These are phyloP conservation scores for Crithidia brevicula DNA, from an alignment of 208 protist genomes.

Conservation along the genomic window DNA sequence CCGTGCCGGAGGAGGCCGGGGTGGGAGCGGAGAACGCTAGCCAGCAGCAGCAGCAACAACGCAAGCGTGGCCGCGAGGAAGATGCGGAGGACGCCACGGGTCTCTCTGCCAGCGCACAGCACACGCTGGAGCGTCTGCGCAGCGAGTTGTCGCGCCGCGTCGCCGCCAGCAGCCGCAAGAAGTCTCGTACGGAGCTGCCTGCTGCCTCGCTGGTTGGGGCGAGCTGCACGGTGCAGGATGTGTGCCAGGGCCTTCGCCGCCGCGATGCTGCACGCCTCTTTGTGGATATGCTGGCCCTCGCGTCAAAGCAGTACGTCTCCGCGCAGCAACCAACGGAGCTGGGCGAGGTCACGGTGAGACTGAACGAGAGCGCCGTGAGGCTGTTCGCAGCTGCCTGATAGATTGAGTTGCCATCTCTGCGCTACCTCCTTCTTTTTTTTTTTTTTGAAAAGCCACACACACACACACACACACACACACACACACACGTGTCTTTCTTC, in stretches of 20 bases:
- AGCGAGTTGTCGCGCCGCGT: constrained; percentile 10
- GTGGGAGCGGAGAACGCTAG: constrained; percentile 5
- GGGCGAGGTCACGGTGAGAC: constrained; percentile 50
- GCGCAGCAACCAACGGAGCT: constrained; percentile 37
- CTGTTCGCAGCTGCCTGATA: constrained; percentile 26
- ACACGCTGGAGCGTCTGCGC: constrained; percentile 65
- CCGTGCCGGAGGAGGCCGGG: constrained; percentile 11
- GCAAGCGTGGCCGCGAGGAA: constrained; percentile 29
- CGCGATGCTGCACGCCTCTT: constrained; percentile 80
- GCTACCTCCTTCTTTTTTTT: too few relatives aligned
- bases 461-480: too few relatives aligned
- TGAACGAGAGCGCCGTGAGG: constrained; percentile 35
- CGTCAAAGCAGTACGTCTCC: constrained; percentile 67
- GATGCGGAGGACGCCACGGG: constrained; percentile 22
- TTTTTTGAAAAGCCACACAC: too few relatives aligned
- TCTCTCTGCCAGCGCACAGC: constrained; percentile 46
- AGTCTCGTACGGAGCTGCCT: constrained; percentile 21
- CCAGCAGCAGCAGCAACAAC: not conserved
- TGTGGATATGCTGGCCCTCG: constrained; percentile 79
- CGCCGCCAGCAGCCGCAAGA: constrained; percentile 17
- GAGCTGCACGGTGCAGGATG: constrained; percentile 47
- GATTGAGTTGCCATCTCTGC: too few relatives aligned
- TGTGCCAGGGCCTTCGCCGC: constrained; percentile 54
- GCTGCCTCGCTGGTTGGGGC: constrained; percentile 30
- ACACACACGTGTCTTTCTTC: too few relatives aligned